phyloP scores from a whole-genome alignment of 129 eudicot genomes.

The Saussurea involucrata region DNA sequence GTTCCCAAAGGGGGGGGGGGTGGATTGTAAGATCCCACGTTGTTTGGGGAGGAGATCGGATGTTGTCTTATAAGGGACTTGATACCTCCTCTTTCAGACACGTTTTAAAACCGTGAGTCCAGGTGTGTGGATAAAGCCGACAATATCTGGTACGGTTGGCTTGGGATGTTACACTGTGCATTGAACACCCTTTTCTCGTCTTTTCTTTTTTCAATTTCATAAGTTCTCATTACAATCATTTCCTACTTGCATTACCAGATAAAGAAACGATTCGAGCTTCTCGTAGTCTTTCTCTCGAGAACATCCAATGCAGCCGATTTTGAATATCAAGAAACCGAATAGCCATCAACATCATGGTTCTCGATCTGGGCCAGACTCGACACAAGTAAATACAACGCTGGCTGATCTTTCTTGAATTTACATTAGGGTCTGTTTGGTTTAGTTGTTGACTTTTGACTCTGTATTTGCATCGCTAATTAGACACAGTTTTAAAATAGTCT shows the following conservation, averaged over 20 bases:
- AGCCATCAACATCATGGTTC: not conserved
- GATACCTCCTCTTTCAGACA: too few relatives aligned
- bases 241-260: not conserved
- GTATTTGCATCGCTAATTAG: not conserved
- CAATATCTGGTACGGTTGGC: too few relatives aligned
- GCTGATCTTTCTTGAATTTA: not conserved
- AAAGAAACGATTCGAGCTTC: not conserved
- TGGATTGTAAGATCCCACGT: too few relatives aligned
- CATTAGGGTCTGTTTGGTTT: not conserved
- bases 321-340: not conserved
- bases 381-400: slow-evolving; percentile 7
- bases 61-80: too few relatives aligned
- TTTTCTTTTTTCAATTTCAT: not conserved
- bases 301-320: not conserved
- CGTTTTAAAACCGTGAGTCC: too few relatives aligned
- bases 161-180: too few relatives aligned
- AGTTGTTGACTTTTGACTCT: not conserved
- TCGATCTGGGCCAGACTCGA: not conserved
- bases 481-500: not conserved
- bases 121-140: too few relatives aligned
- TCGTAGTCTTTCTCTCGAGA: not conserved
- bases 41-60: too few relatives aligned
- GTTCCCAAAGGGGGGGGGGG: too few relatives aligned
- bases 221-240: not conserved
- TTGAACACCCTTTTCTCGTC: not conserved